Evolutionary conservation across 805 yeast species (phyloP), one percentile per base, ranked within the genome.

Genomic region (Yueomyces sinensis): DNA sequence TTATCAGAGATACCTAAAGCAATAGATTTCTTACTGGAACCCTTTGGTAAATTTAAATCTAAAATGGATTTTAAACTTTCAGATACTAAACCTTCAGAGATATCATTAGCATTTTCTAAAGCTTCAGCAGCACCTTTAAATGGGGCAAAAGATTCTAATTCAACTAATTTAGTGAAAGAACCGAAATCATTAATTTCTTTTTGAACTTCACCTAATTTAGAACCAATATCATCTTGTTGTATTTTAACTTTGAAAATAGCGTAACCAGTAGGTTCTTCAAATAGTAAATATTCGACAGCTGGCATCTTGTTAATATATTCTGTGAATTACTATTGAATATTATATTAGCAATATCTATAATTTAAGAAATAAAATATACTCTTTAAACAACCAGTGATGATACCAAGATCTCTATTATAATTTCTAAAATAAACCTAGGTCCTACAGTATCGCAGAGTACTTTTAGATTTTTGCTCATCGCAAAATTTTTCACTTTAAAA

Each of bases 91-190:
- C 98, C 98, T 66, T 91, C 98, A 45, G 95, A 82, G 49, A 91
- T 81, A 58, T 91, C 97, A 58, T 91, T 91, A 48, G 97, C 96
- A 58, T 91, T 91, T 63, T 89, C 97, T 54, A 91, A 74, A 41
- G 98, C 98, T 63, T 91, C 97, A 35, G 98, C 97, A 41, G 98
- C 98, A 53, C 96, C 96, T 64, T 91, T 87, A 73, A 91, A 91
- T 33, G 98, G 98, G 40, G 95, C 94, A 64, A 91, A 91, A 13
- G 95, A 82, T 19, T 83, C 93, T 37, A 91, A 72, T 62, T 87
- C 94, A 48, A 91, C 77, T 68, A 89, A 68, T 66, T 91, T 91
- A 51, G 95, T 82, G 58, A 91, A 87, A 56, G 76, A 71, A 42
- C 77, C 78, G 45, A 91, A 72, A 53, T 91, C 97, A 47, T 70